A percentile compares a stretch with the other conserved stretches of the same genome.
Conservation (phyloP, 2,329 filamentous ascomycete genomes). For the Neoascochyta sp. region DNA sequence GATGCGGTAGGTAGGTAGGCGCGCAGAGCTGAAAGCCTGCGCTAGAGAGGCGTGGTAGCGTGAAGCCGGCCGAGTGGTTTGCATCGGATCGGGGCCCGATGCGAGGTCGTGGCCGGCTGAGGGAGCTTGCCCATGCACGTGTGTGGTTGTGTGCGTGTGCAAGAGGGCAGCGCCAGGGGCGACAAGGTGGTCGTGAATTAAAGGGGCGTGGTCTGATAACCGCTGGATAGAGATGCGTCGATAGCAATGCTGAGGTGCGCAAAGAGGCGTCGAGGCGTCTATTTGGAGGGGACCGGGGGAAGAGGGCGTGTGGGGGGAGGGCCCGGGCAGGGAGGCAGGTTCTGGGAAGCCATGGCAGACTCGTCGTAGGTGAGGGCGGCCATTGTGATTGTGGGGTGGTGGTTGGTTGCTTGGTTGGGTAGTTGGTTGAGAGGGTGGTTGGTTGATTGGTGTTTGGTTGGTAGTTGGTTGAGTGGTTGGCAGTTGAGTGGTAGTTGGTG, state of each 20-base stretch:
- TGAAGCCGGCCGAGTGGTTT: no score
- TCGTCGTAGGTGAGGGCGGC: conserved; percentile 38
- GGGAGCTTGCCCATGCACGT: no score
- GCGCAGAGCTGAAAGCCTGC: no score
- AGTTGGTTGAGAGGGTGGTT: conserved; percentile 3
- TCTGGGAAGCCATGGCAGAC: conserved; percentile 38
- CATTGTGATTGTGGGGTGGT: conserved; percentile 22
- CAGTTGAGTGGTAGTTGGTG: conserved; percentile 9
- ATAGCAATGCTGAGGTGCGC: conserved; percentile 23
- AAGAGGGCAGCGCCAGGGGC: no score
- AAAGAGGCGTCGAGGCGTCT: conserved; percentile 15
- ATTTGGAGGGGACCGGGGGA: conserved; percentile 46
- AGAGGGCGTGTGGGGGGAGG: conserved; percentile 48
- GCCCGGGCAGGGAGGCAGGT: conserved; percentile 47
- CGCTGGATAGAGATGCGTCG: conserved; percentile 6
- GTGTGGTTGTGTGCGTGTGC: no score
- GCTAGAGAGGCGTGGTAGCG: no score
- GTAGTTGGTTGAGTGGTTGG: conserved; percentile 9
- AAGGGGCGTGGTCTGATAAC: conserved; percentile 8
- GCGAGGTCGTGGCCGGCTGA: no score
- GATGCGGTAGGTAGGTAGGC: no score
- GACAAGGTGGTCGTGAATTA: conserved; percentile 18
- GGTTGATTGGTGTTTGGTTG: conserved; percentile 7
- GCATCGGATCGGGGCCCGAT: no score
- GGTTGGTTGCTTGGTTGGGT: conserved; percentile 5